Evolutionary conservation across 2,329 filamentous ascomycete genomes (phyloP).

Genomic region (Penicillium hesseltinei): DNA sequence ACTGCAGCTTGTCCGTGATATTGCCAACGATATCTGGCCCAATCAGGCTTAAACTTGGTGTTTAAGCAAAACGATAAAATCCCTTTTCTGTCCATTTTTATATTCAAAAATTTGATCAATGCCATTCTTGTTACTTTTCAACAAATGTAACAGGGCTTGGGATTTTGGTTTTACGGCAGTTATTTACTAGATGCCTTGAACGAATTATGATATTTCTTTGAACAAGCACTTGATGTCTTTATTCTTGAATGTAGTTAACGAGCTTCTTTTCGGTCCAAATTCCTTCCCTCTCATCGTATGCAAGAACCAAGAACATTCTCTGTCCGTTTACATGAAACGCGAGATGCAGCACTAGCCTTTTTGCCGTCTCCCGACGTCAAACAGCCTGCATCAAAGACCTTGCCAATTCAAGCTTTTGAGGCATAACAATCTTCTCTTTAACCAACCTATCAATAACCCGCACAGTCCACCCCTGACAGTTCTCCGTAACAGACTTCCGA

Average conservation of each 20-base stretch:
- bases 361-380: neutral
- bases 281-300: neutral
- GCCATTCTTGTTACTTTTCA: conserved; percentile 13
- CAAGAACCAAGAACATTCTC: neutral
- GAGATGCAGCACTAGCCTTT: neutral
- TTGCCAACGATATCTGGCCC: conserved; percentile 72
- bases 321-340: neutral
- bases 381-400: conserved; percentile 22
- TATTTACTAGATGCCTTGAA: conserved; percentile 5
- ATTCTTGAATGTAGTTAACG: conserved; percentile 20
- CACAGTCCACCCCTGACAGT: conserved; percentile 27
- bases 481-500: conserved; percentile 22
- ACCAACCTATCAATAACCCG: conserved; percentile 25
- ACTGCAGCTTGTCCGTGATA: conserved; percentile 65
- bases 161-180: conserved; percentile 6
- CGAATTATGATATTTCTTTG: conserved; percentile 18
- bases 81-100: neutral
- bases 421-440: conserved; percentile 20
- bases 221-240: conserved; percentile 20
- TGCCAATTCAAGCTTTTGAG: conserved; percentile 20
- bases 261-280: neutral
- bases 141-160: conserved; percentile 5
- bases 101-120: neutral
- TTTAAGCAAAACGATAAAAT: neutral
- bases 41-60: conserved; percentile 44